Percentiles rank a stretch among this genome's conserved stretches.
Conservation (phyloP, 2,329 filamentous ascomycete species). For the Fusarium newnesense region DNA sequence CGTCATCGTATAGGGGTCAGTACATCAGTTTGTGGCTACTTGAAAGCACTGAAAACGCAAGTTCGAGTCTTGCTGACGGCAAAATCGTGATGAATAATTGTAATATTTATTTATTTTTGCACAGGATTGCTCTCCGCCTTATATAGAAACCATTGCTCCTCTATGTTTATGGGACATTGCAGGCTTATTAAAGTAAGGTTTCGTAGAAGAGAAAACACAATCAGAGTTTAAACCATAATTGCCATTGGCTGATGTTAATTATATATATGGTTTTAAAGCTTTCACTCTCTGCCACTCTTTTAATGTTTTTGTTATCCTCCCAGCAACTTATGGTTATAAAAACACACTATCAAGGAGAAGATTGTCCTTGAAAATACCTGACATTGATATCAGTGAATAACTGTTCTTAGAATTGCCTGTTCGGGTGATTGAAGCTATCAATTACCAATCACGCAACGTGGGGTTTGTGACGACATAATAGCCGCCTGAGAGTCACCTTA, state of each 20-base stretch:
- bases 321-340: background rate
- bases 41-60: slow-evolving; percentile 17
- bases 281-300: background rate
- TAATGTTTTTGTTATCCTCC: background rate
- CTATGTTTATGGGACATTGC: background rate
- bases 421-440: slow-evolving; percentile 8
- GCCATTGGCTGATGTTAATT: background rate
- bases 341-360: background rate
- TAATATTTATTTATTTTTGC: background rate
- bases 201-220: background rate
- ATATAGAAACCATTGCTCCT: background rate
- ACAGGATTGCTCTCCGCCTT: background rate
- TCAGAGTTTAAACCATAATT: background rate
- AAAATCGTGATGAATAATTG: background rate
- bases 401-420: slow-evolving; percentile 10
- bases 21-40: slow-evolving; percentile 20
- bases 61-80: slow-evolving; percentile 20
- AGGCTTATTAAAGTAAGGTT: background rate
- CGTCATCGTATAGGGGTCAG: slow-evolving; percentile 22
- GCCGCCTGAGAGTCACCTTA: background rate
- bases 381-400: background rate
- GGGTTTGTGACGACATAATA: slow-evolving; percentile 35
- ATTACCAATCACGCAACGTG: slow-evolving; percentile 36
- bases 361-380: background rate
- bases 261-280: background rate